These are phyloP conservation scores for Globisporangium canariense DNA, from an alignment of 352 stramenopile species.

Conservation along the genomic window DNA sequence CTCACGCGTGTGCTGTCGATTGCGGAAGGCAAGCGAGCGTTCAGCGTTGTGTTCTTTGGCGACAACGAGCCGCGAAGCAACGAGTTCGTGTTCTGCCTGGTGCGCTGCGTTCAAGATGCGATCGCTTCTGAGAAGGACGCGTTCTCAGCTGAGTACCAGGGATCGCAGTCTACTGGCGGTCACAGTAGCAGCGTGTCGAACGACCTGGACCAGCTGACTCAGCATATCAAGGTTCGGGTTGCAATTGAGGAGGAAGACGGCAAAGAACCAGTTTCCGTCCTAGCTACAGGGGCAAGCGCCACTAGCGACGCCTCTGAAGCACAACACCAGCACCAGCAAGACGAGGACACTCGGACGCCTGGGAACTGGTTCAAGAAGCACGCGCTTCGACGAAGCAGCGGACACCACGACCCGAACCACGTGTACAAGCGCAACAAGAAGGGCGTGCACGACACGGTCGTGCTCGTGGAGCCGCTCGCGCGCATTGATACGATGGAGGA, in stretches of 20 bases:
- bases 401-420: neutral
- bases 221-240: constrained; percentile 75
- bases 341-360: constrained; percentile 13
- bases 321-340: neutral
- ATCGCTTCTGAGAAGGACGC: constrained; percentile 64
- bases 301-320: constrained; percentile 35
- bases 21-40: constrained; percentile 27
- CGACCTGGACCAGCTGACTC: constrained; percentile 60
- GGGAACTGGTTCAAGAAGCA: constrained; percentile 27
- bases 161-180: neutral
- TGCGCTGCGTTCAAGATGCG: constrained; percentile 49
- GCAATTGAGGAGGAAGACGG: constrained; percentile 43
- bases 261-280: neutral
- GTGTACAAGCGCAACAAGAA: constrained; percentile 35
- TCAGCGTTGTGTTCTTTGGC: constrained; percentile 31
- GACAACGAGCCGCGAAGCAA: neutral
- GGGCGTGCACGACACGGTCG: constrained; percentile 59
- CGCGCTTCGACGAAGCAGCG: constrained; percentile 18
- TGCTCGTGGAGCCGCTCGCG: constrained; percentile 72
- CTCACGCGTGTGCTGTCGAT: constrained; percentile 35
- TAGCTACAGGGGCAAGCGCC: constrained; percentile 26
- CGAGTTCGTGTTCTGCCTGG: constrained; percentile 26
- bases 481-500: constrained; percentile 77
- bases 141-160: constrained; percentile 32
- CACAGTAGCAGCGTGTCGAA: constrained; percentile 25